These are phyloP conservation scores for Pyrenochaeta sp. DNA, from an alignment of 2,329 filamentous ascomycete species.

Conservation along the genomic window DNA sequence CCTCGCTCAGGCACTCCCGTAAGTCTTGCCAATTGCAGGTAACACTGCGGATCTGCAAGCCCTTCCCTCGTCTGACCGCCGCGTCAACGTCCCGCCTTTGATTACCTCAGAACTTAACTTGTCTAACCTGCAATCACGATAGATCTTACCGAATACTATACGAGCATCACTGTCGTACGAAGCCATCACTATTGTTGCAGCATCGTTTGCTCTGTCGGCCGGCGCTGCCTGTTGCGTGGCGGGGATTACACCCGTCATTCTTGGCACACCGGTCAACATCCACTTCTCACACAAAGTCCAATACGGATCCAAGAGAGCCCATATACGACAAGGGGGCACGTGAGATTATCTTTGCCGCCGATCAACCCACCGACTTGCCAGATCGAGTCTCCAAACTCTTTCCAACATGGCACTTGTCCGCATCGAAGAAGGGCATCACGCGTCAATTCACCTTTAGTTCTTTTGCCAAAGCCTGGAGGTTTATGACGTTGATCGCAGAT, in stretches of 20 bases:
- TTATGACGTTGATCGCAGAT: slow-evolving; percentile 45
- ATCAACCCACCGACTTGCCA: slow-evolving; percentile 39
- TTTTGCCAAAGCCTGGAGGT: slow-evolving; percentile 44
- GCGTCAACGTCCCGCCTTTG: slow-evolving; percentile 22
- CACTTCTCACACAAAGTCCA: slow-evolving; percentile 3
- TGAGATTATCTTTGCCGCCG: slow-evolving; percentile 37
- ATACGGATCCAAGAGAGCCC: slow-evolving; percentile 1
- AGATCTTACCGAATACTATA: slow-evolving; percentile 15
- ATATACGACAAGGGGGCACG: not conserved
- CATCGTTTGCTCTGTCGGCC: not conserved
- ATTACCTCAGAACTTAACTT: slow-evolving; percentile 37
- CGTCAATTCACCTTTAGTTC: slow-evolving; percentile 40
- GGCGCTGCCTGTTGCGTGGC: not conserved
- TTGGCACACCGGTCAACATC: slow-evolving; percentile 15
- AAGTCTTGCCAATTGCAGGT: slow-evolving; percentile 27
- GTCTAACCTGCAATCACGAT: slow-evolving; percentile 30
- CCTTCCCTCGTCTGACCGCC: slow-evolving; percentile 19
- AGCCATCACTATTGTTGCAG: slow-evolving; percentile 10
- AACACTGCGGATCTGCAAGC: slow-evolving; percentile 27
- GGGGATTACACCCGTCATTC: slow-evolving; percentile 4
- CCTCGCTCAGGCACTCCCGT: slow-evolving; percentile 32
- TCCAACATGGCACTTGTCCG: slow-evolving; percentile 34
- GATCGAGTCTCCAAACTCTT: slow-evolving; percentile 32
- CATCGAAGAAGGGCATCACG: slow-evolving; percentile 34
- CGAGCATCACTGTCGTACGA: slow-evolving; percentile 16